Evolutionary conservation across 148 eudicot genomes (phyloP).

Genomic region (Mesembryanthemum crystallinum): DNA sequence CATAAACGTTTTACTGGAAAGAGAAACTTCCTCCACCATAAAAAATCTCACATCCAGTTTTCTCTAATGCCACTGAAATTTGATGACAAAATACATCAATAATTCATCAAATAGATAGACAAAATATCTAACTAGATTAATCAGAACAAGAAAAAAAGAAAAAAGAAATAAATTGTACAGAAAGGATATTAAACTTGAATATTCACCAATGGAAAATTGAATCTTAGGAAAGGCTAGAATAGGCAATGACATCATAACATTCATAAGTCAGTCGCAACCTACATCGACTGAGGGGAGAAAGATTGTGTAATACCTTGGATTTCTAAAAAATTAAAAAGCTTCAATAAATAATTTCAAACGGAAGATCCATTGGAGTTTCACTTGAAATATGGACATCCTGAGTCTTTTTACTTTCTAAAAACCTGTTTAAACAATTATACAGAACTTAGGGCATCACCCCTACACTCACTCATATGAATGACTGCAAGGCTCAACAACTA

Average conservation of each 20-base stretch:
- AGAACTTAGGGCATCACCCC: no score
- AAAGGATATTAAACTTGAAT: neutral
- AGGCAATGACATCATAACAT: neutral
- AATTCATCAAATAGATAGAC: neutral
- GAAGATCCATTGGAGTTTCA: no score
- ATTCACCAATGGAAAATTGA: neutral
- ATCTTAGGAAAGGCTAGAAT: neutral
- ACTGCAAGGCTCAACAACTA: no score
- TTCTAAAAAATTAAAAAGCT: no score
- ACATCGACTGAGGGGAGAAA: no score
- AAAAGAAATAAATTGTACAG: neutral
- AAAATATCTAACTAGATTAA: neutral
- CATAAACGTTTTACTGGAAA: neutral
- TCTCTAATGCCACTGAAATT: neutral
- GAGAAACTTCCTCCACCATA: neutral
- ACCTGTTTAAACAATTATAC: no score
- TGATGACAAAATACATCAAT: neutral
- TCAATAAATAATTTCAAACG: no score
- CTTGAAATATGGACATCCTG: no score
- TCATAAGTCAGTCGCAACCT: no score
- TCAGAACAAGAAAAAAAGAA: neutral
- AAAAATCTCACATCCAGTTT: neutral
- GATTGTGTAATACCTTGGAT: no score
- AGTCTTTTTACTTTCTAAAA: no score
- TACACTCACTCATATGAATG: no score